Percentiles rank a stretch among this genome's conserved stretches.
Conservation (phyloP, 1,284 basidiomycete genomes). For the Rhodotorula mucilaginosa region DNA sequence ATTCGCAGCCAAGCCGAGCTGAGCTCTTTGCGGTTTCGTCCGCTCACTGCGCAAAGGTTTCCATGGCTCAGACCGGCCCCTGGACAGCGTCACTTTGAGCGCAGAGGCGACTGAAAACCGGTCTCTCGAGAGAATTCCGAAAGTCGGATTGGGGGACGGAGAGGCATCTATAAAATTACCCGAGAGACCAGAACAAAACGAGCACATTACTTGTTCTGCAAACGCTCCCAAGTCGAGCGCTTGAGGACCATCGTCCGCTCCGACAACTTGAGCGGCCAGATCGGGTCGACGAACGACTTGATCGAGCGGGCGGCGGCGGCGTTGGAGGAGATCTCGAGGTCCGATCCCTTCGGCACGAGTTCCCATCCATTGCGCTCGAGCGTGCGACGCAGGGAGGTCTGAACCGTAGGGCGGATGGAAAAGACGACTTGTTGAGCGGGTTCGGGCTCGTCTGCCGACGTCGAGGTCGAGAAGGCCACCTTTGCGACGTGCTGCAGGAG, state of each 20-base stretch:
- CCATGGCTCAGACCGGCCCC: too few relatives aligned
- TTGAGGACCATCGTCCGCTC: slow-evolving; percentile 27
- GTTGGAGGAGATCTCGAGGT: slow-evolving; percentile 19
- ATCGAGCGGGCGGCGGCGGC: background rate
- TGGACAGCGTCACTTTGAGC: too few relatives aligned
- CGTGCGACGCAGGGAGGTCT: background rate
- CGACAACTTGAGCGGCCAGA: slow-evolving; percentile 34
- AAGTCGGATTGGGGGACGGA: too few relatives aligned
- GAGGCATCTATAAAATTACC: background rate
- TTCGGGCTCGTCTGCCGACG: background rate
- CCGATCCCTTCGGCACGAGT: slow-evolving; percentile 15
- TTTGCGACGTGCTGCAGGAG: slow-evolving; percentile 28
- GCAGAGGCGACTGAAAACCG: too few relatives aligned
- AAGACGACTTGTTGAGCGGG: slow-evolving; percentile 26
- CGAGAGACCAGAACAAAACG: background rate
- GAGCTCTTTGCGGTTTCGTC: too few relatives aligned
- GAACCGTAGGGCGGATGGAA: slow-evolving; percentile 23
- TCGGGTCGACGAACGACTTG: background rate
- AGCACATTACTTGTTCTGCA: background rate
- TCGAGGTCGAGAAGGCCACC: slow-evolving; percentile 15
- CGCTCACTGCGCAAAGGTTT: too few relatives aligned
- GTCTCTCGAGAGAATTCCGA: too few relatives aligned
- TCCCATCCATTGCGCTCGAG: slow-evolving; percentile 26
- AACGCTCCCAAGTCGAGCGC: slow-evolving; percentile 18
- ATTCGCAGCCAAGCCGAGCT: too few relatives aligned